Evolutionary conservation across 768 basidiomycete species (phyloP), one percentile per base, ranked within the genome.

Genomic region (Auricularia sp.): DNA sequence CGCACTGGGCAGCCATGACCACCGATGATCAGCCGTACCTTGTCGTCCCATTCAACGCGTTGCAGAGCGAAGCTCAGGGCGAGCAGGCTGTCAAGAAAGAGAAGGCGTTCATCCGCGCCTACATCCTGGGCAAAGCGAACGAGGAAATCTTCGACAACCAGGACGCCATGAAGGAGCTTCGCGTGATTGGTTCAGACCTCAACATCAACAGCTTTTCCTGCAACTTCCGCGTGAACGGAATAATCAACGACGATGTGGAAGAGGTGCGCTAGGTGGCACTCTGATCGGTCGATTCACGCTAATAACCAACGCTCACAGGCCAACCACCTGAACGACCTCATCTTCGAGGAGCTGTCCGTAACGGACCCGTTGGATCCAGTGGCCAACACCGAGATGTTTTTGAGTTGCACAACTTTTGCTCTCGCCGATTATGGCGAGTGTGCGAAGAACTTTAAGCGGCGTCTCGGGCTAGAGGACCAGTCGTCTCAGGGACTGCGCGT

Each of bases 191-290:
- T 18, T 75, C 75, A 0, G 80, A 81, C 66, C 74, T 81, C 64
- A 73, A 70, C 61, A 79, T 82, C 71, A 80, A 80, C 64, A 72
- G 75, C 2, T 81, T 81, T 64, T 73, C 76, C 2, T 75, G 74
- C 71, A 80, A 81, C 71, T 80, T 80, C 72, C 71, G 73, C 18
- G 64, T 74, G 60, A 69, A 73, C 62, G 77, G 73, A 39, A 62
- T 60, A 39, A 43, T 70, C 53, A 80, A 78, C 70, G 66, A 68
- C 23, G 77, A 78, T 67, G 69, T 80, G 63, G 72, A 66, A 36
- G 77, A 78, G 64, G 29, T 29, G 29, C 29, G 29, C 29, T 29
- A 29, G 29, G 29, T 3, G 29, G 29, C 29, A 29, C 29, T 29
- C 29, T 29, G 29, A 29, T 29, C 29, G 29, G 2, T 3, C 29